Base-by-base conservation (phyloP, 176 grass and related monocot genomes). In the Alloteropsis semialata region DNA sequence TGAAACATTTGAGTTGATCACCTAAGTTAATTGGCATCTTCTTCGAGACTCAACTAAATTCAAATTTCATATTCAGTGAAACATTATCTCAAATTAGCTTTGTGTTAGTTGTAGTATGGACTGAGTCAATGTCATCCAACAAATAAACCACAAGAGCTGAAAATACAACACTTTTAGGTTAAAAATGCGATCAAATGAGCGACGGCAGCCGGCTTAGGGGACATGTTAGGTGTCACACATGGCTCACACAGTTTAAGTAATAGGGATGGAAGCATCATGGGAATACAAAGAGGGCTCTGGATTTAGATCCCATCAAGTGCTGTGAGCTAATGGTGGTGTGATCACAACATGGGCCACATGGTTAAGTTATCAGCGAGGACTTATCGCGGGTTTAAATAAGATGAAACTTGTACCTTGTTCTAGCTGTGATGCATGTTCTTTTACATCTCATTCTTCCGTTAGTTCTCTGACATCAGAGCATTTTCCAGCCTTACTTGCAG, bases 381-480 rank as follows among this genome's bases (percentile, higher is more conserved):
- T 85, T 85, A 72, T 84, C 54, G 4, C 59, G 3, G 21, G 72
- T 58, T 87, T 88, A 62, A 87, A 85, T 84, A 90, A 85, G 75
- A 67, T 91, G 42, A 76, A 87, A 77, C 81, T 0, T 88, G 84
- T 90, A 90, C 88, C 80, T 84, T 59, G 84, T 25, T 84, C 79
- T 86, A 90, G 87, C 78, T 89, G 91, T 88, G 72, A 92, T 95
- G 87, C 93, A 93, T 95, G 87, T 95, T 89, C 92, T 90, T 90
- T 85, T 69, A 75, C 86, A 95, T 91, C 92, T 88, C 78, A 91
- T 98, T 87, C 89, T 79, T 88, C 79, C 76, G 69, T 89, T 84
- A 77, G 72, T 89, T 87, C 81, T 89, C 87, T 89, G 86, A 91
- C 87, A 94, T 38, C 37, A 83, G 71, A 74, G 84, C 77, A 82